Base-by-base conservation (phyloP, 495 filamentous ascomycete species). In the Tuber calosporum region DNA sequence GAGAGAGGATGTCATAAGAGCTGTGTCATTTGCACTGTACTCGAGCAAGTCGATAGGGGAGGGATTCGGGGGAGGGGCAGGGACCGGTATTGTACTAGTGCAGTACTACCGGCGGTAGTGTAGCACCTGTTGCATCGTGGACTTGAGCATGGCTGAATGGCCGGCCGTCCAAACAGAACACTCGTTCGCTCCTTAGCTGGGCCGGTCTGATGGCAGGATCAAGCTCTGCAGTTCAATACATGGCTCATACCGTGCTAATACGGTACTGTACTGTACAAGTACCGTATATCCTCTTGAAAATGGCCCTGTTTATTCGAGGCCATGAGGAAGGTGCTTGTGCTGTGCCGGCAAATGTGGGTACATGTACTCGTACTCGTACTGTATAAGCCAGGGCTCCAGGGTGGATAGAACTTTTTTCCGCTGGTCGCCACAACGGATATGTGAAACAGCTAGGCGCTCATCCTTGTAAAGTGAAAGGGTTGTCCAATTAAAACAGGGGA, bases 401-500 rank as follows among this genome's bases (percentile, higher is more conserved):
- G 13, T 62, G 53, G 8, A 13, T 30, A 17, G 53, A 34, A 62
- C 53, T 62, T 62, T 62, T 62, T 62, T 62, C 26, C 26, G 53
- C 53, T 62, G 26, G 53, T 34, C 53, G 53, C 53, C 53, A 34
- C 53, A 62, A 62, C 53, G 30, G 53, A 30, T 62, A 62, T 62
- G 53, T 62, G 53, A 62, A 62, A 62, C 53, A 34, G 53, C 53
- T 26, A 34, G 53, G 26, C 53, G 4, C 13, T 62, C 53, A 62
- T 34, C 53, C 53, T 62, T 34, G 53, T 17, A 62, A 62, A 62
- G 26, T 67, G 74, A 48, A 69, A 30, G 40, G 67, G 40, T 58
- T 41, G 45, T 66, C 75, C 75, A 77, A 77, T 77, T 58, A 73
- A 62, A 62, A 69, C 68, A 39, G 68, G 42, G 75, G 26, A 67